Conservation (phyloP, 2,329 filamentous ascomycete species). For the Ophiocordyceps polyrhachis-furcata region DNA sequence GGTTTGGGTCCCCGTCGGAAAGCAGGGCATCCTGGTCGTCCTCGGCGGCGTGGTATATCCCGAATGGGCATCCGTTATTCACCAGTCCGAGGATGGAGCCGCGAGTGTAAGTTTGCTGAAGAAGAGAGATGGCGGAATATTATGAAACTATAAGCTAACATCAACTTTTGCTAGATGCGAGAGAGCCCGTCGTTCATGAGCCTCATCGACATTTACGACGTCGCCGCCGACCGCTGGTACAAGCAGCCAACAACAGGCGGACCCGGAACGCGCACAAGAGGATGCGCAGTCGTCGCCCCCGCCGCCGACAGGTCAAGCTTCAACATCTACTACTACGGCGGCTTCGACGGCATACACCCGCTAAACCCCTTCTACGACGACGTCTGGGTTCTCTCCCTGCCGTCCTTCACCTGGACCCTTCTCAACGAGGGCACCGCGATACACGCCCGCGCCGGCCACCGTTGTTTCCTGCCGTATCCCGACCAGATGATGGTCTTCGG, state of each 20-base stretch:
- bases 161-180: constrained; percentile 24
- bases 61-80: constrained; percentile 19
- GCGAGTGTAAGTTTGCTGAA: constrained; percentile 14
- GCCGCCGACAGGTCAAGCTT: constrained; percentile 55
- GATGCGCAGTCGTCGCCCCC: constrained; percentile 57
- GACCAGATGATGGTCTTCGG: constrained; percentile 67
- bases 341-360: constrained; percentile 37
- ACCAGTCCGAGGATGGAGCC: constrained; percentile 10
- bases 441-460: constrained; percentile 52
- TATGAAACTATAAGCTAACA: neutral
- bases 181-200: constrained; percentile 55
- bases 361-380: constrained; percentile 34
- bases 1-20: constrained; percentile 61
- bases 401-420: constrained; percentile 61
- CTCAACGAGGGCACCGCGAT: constrained; percentile 23
- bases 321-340: constrained; percentile 74
- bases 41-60: constrained; percentile 55
- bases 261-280: constrained; percentile 40
- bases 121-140: too few species aligned
- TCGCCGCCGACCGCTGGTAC: constrained; percentile 48
- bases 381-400: constrained; percentile 66
- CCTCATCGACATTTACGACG: constrained; percentile 59
- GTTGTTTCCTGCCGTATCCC: constrained; percentile 57
- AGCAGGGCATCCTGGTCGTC: constrained; percentile 57
- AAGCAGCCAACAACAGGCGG: constrained; percentile 45